Base-by-base conservation (phyloP, 2,329 filamentous ascomycete genomes). In the Diaporthe vexans region DNA sequence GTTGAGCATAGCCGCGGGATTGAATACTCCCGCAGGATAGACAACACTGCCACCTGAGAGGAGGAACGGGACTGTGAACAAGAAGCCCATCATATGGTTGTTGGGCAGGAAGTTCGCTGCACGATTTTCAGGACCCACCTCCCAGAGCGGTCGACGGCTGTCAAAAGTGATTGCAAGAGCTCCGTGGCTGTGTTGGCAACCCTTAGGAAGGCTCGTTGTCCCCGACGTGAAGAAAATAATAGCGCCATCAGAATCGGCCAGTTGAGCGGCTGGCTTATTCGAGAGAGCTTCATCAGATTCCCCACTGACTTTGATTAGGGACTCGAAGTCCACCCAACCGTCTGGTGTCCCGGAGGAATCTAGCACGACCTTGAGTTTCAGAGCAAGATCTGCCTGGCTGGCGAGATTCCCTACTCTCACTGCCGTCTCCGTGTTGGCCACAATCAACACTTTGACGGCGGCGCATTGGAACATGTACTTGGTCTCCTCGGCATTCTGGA, bases 121-220 rank as follows among this genome's bases (percentile, higher is more conserved):
- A 24, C 43, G 61, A 19, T 11, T 65, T 13, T 51, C 61, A 15
- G 61, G 21, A 6, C 21, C 43, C 11, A 43, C 26, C 17, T 33
- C 43, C 61, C 43, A 51, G 6, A 65, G 19, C 26, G 61, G 61
- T 7, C 29, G 43, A 10, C 61, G 17, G 19, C 19, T 35, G 61
- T 65, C 26, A 19, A 65, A 51, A 21, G 13, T 26, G 29, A 43
- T 65, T 35, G 61, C 61, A 1, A 48, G 26, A 3, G 61, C 51
- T n/a, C 17, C 19, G 19, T 65, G 61, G 4, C 19, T 35, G 8
- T 65, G 61, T 51, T 11, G 61, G 61, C 61, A 65, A 10, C 61
- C 61, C 26, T 65, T 51, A 6, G 61, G 61, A n/a, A 65, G 43
- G 46, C 61, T 65, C 9, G 59, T 65, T 3, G 59, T 65, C 9